Evolutionary conservation across 2,329 filamentous ascomycete species (phyloP).

Genomic region (Trichophyton rubrum): DNA sequence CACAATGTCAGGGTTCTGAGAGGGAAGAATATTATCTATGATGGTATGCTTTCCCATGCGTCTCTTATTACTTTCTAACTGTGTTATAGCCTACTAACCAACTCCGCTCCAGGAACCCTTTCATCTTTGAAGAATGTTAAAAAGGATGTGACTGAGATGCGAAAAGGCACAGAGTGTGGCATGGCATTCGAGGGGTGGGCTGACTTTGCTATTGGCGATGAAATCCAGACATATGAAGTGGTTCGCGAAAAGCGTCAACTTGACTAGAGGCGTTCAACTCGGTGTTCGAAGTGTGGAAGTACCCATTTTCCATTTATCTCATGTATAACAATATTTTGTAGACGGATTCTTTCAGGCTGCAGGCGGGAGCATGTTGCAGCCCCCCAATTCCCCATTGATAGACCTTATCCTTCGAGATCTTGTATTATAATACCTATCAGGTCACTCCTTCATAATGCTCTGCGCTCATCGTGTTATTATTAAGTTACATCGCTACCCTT

Average conservation of each 20-base stretch:
- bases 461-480: background rate
- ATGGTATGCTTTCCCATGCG: slow-evolving; percentile 50
- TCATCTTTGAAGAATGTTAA: slow-evolving; percentile 80
- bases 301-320: background rate
- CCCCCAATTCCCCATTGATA: background rate
- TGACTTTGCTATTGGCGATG: slow-evolving; percentile 66
- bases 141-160: slow-evolving; percentile 80
- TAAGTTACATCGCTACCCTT: too few species aligned
- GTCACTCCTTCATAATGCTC: background rate
- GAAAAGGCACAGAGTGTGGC: slow-evolving; percentile 87
- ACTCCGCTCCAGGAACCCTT: slow-evolving; percentile 52
- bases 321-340: background rate
- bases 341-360: background rate
- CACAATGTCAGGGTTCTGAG: slow-evolving; percentile 60
- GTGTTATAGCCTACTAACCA: background rate
- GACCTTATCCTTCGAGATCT: background rate
- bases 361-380: background rate
- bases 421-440: background rate
- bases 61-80: too few species aligned
- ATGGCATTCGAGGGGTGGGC: slow-evolving; percentile 72
- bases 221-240: slow-evolving; percentile 79
- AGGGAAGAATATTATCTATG: slow-evolving; percentile 57
- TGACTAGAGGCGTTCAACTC: slow-evolving; percentile 17
- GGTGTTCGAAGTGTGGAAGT: slow-evolving; percentile 4
- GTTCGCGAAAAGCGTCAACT: slow-evolving; percentile 51